Evolutionary conservation across 768 basidiomycete species (phyloP).

Genomic region (Exidia glandulosa): DNA sequence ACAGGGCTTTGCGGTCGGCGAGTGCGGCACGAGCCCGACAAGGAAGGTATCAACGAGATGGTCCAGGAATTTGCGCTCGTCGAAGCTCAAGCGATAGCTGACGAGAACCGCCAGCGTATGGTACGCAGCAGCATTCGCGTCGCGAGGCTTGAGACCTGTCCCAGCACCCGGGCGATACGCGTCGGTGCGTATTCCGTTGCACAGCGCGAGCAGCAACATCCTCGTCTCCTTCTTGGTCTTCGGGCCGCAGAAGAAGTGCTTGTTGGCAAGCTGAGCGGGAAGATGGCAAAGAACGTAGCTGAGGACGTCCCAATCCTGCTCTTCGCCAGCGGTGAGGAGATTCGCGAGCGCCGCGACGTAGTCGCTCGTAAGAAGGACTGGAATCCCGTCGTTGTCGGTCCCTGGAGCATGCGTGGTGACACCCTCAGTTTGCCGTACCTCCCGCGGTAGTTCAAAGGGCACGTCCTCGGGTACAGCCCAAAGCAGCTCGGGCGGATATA

Average conservation of each 20-base stretch:
- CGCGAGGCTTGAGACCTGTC: slow-evolving; percentile 50
- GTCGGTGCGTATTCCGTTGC: slow-evolving; percentile 49
- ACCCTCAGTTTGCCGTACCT: slow-evolving; percentile 43
- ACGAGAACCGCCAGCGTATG: slow-evolving; percentile 81
- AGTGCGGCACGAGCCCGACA: slow-evolving; percentile 51
- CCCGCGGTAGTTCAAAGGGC: slow-evolving; percentile 52
- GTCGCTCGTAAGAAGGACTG: slow-evolving; percentile 54
- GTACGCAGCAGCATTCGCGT: slow-evolving; percentile 81
- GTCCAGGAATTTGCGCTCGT: slow-evolving; percentile 45
- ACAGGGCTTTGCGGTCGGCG: slow-evolving; percentile 76
- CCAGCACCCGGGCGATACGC: slow-evolving; percentile 43
- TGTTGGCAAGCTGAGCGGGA: slow-evolving; percentile 85
- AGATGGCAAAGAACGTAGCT: slow-evolving; percentile 88
- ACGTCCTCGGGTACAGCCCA: slow-evolving; percentile 64
- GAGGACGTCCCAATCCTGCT: slow-evolving; percentile 85
- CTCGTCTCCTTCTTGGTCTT: slow-evolving; percentile 54
- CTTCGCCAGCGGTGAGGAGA: slow-evolving; percentile 46
- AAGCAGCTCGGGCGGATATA: slow-evolving; percentile 14
- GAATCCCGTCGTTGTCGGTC: slow-evolving; percentile 8
- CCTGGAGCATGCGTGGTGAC: slow-evolving; percentile 20
- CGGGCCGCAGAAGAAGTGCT: slow-evolving; percentile 92
- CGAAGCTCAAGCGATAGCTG: slow-evolving; percentile 75
- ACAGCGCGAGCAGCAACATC: slow-evolving; percentile 53
- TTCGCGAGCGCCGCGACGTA: slow-evolving; percentile 55
- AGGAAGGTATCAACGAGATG: slow-evolving; percentile 64